These are phyloP conservation scores for Coccomyxa sp. DNA, from an alignment of 139 green algal species.

Conservation along the genomic window DNA sequence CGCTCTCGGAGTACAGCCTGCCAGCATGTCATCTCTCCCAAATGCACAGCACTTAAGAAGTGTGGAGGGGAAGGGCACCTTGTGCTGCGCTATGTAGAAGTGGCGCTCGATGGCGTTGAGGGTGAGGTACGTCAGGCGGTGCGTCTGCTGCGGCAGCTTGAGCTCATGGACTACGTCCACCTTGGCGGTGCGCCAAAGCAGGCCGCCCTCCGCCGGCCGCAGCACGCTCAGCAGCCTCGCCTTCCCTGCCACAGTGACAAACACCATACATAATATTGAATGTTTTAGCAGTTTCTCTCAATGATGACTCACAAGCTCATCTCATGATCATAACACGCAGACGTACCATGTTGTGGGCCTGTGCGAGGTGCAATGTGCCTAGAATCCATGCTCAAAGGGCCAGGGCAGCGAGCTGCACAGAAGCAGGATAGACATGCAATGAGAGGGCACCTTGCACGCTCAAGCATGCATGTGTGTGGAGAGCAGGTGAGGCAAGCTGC, in stretches of 20 bases:
- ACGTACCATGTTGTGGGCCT: too few species aligned
- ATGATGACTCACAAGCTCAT: too few species aligned
- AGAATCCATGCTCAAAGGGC: too few species aligned
- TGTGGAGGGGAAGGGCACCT: not conserved
- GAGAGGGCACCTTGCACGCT: not conserved
- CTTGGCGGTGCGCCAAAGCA: slow-evolving; percentile 88
- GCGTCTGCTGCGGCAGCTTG: slow-evolving; percentile 64
- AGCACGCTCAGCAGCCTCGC: slow-evolving; percentile 40
- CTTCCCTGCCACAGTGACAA: slow-evolving; percentile 4
- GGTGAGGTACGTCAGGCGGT: slow-evolving; percentile 45
- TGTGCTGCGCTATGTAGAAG: slow-evolving; percentile 70
- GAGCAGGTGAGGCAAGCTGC: not conserved
- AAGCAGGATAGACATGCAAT: not conserved
- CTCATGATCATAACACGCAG: too few species aligned
- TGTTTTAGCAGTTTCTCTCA: not conserved
- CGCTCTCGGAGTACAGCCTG: too few species aligned
- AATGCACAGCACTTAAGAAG: too few species aligned
- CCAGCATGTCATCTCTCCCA: too few species aligned
- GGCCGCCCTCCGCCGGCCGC: slow-evolving; percentile 43
- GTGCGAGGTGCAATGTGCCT: too few species aligned
- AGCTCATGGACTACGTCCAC: slow-evolving; percentile 77
- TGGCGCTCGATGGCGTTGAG: slow-evolving; percentile 81
- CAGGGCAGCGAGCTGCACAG: too few species aligned
- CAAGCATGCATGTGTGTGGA: too few species aligned
- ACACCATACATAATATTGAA: not conserved